phyloP scores from a whole-genome alignment of 768 basidiomycete species.

The Suillus subalutaceus region DNA sequence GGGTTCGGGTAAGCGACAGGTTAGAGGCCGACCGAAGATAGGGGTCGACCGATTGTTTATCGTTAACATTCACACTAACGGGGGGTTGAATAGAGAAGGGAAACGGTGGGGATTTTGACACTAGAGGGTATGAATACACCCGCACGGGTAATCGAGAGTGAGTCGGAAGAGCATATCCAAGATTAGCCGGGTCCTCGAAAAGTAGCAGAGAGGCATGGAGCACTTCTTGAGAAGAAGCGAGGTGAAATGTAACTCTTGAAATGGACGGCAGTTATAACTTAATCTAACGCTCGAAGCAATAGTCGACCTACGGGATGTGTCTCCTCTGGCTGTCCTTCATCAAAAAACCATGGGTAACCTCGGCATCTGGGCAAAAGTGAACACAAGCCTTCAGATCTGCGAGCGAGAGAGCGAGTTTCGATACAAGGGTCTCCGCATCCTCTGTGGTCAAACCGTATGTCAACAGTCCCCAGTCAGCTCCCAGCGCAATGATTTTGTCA shows the following conservation, averaged over 20 bases:
- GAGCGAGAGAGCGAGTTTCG: constrained; percentile 10
- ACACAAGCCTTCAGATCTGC: constrained; percentile 32
- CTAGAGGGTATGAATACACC: constrained; percentile 40
- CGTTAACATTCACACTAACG: constrained; percentile 23
- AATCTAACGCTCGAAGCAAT: neutral
- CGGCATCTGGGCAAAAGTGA: constrained; percentile 38
- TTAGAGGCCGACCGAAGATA: constrained; percentile 40
- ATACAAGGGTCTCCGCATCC: constrained; percentile 22
- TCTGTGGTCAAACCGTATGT: constrained; percentile 33
- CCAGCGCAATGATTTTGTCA: constrained; percentile 14
- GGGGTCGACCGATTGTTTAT: constrained; percentile 29
- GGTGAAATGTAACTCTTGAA: constrained; percentile 37
- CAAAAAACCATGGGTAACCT: constrained; percentile 29
- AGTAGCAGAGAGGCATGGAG: constrained; percentile 34
- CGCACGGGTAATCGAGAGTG: constrained; percentile 31
- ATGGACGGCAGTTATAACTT: constrained; percentile 4
- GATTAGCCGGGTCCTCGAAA: constrained; percentile 25
- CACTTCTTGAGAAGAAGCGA: constrained; percentile 39
- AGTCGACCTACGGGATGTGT: constrained; percentile 31
- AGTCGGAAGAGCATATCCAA: constrained; percentile 26
- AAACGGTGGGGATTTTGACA: constrained; percentile 39
- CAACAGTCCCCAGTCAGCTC: constrained; percentile 31
- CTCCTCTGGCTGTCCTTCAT: constrained; percentile 24
- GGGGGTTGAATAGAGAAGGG: constrained; percentile 38
- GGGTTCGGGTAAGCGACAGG: constrained; percentile 41